phyloP scores from a whole-genome alignment of 2,329 filamentous ascomycete genomes.

The Arthrocladium fulminans region DNA sequence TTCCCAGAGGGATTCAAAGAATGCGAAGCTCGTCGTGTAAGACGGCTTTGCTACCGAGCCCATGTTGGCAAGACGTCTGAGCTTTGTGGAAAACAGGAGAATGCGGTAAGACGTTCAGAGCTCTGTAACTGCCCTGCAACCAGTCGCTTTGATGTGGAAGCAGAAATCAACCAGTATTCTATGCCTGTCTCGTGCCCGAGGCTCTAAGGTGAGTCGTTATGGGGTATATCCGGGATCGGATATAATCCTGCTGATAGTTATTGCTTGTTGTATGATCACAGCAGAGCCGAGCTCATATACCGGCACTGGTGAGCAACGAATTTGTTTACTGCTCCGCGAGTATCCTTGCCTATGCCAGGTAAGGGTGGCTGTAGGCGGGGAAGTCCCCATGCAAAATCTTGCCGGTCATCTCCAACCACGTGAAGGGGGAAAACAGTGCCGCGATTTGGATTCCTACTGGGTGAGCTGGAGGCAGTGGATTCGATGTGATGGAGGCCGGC shows the following conservation, averaged over 20 bases:
- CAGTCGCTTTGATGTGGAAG: too few species aligned
- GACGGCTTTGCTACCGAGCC: conserved; percentile 19
- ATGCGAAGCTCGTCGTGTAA: conserved; percentile 69
- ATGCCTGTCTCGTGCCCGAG: too few species aligned
- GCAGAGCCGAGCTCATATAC: too few species aligned
- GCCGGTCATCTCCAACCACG: conserved; percentile 1
- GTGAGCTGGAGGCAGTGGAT: background rate
- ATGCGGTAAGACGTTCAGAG: too few species aligned
- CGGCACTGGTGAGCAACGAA: too few species aligned
- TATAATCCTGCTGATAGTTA: too few species aligned
- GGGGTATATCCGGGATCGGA: too few species aligned
- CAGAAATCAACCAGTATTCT: too few species aligned
- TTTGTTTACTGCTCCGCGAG: background rate
- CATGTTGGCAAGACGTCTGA: background rate
- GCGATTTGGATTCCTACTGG: background rate
- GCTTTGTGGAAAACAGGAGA: too few species aligned
- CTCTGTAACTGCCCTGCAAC: too few species aligned
- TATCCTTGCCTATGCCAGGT: background rate
- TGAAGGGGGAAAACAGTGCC: background rate
- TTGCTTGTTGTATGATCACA: too few species aligned
- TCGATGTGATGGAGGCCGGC: background rate
- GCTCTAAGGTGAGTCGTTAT: too few species aligned
- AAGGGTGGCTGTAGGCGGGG: background rate
- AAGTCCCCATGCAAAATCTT: background rate
- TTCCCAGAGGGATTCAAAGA: conserved; percentile 74